Conservation (phyloP, 179 eudicot genomes). For the Sideroxylon spinosum region DNA sequence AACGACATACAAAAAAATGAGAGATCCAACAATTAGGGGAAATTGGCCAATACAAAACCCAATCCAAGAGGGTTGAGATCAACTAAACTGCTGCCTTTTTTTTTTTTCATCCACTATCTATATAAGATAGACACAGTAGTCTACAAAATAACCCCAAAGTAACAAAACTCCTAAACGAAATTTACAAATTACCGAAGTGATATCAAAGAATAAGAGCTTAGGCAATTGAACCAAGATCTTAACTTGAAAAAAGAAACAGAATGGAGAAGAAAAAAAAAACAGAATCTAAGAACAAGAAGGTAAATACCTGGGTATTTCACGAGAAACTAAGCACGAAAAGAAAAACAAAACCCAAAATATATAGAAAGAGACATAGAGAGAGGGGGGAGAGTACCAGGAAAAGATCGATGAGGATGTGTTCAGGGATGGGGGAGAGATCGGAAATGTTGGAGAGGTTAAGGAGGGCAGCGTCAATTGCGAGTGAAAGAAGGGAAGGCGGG, state of each 20-base stretch:
- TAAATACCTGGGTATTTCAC: neutral
- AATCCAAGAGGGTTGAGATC: neutral
- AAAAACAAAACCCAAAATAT: neutral
- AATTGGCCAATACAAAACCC: neutral
- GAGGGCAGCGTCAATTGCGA: slow-evolving; percentile 61
- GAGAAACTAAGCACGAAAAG: neutral
- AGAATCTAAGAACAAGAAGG: neutral
- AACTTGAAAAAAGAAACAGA: neutral
- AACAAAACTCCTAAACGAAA: neutral
- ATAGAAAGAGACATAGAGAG: neutral
- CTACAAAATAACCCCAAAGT: neutral
- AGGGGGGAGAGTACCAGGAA: slow-evolving; percentile 36
- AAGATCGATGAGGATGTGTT: slow-evolving; percentile 70
- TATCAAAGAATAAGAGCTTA: neutral
- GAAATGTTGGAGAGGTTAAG: slow-evolving; percentile 48
- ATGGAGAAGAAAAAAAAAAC: neutral
- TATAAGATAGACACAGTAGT: neutral
- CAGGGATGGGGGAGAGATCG: slow-evolving; percentile 68
- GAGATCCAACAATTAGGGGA: neutral
- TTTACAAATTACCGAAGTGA: neutral
- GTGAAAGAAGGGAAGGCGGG: slow-evolving; percentile 68
- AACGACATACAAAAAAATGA: neutral
- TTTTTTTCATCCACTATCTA: neutral
- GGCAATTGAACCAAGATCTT: neutral
- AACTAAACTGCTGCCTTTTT: neutral